Conservation (phyloP, 768 basidiomycete genomes). For the Psilocybe tampanensis region DNA sequence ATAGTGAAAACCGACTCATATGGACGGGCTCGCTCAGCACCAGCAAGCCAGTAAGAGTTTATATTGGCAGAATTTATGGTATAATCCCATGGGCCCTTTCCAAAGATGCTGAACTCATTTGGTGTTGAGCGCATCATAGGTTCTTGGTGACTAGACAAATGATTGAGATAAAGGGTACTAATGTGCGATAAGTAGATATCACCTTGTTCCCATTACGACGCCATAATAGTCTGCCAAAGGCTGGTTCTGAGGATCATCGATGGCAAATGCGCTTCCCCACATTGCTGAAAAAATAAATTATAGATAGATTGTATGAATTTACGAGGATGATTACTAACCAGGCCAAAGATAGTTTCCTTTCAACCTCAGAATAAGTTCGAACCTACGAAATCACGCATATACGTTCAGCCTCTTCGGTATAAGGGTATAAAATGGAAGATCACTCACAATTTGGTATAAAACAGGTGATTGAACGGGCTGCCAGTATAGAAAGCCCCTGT, state of each 20-base stretch:
- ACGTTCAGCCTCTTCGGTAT: neutral
- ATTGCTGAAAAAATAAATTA: conserved; percentile 31
- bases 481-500: conserved; percentile 49
- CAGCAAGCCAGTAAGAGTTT: conserved; percentile 63
- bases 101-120: conserved; percentile 62
- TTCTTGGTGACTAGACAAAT: conserved; percentile 57
- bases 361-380: conserved; percentile 65
- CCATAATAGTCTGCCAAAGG: conserved; percentile 64
- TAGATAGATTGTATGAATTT: neutral
- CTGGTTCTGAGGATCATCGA: conserved; percentile 66
- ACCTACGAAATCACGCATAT: conserved; percentile 36
- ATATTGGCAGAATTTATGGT: conserved; percentile 54
- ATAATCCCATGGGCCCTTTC: conserved; percentile 65
- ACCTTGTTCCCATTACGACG: conserved; percentile 74
- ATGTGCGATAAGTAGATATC: neutral
- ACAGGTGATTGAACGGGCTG: conserved; percentile 64
- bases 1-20: conserved; percentile 68
- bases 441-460: conserved; percentile 57
- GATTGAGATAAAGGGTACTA: neutral
- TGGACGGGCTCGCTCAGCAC: conserved; percentile 56
- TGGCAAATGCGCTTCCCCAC: conserved; percentile 53
- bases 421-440: neutral
- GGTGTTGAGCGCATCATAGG: conserved; percentile 77
- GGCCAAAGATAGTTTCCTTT: conserved; percentile 78
- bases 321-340: conserved; percentile 29